Evolutionary conservation across 805 yeast genomes (phyloP).

Genomic region (Nakazawaea populi): DNA sequence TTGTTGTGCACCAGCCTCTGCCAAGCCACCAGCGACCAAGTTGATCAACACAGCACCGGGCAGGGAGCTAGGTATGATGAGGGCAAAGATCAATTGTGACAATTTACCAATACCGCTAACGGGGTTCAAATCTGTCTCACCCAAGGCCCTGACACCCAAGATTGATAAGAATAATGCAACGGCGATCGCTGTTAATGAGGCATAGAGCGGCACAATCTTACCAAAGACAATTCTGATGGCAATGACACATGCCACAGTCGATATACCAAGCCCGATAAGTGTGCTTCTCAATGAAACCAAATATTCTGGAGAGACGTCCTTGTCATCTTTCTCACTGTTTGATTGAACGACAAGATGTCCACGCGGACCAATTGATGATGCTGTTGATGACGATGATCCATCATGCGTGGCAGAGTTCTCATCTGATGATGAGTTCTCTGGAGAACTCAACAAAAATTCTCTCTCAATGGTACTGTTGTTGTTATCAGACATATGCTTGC

Average conservation of each 20-base stretch:
- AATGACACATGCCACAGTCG: slow-evolving; percentile 62
- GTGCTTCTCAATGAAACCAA: slow-evolving; percentile 47
- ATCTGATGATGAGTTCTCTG: slow-evolving; percentile 1
- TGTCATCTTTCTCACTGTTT: slow-evolving; percentile 8
- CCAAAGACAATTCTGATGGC: slow-evolving; percentile 70
- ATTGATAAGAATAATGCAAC: slow-evolving; percentile 77
- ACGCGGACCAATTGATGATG: neutral
- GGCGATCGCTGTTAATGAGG: slow-evolving; percentile 60
- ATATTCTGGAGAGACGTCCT: slow-evolving; percentile 32
- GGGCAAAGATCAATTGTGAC: slow-evolving; percentile 83
- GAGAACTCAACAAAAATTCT: neutral
- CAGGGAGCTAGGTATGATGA: slow-evolving; percentile 64
- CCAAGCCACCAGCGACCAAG: slow-evolving; percentile 91
- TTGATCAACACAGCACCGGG: slow-evolving; percentile 83
- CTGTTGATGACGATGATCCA: neutral
- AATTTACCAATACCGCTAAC: slow-evolving; percentile 95
- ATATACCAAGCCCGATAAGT: slow-evolving; percentile 52
- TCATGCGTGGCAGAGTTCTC: slow-evolving; percentile 3
- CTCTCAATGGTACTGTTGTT: neutral
- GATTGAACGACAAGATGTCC: neutral
- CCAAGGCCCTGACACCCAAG: slow-evolving; percentile 87
- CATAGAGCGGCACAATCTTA: slow-evolving; percentile 59
- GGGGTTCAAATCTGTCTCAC: slow-evolving; percentile 95
- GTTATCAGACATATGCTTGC: neutral
- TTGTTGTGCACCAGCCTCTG: slow-evolving; percentile 99